A percentile compares a stretch with the other conserved stretches of the same genome.
Evolutionary conservation across 2,329 filamentous ascomycete genomes (phyloP).

Genomic region (Penicillium sp.): DNA sequence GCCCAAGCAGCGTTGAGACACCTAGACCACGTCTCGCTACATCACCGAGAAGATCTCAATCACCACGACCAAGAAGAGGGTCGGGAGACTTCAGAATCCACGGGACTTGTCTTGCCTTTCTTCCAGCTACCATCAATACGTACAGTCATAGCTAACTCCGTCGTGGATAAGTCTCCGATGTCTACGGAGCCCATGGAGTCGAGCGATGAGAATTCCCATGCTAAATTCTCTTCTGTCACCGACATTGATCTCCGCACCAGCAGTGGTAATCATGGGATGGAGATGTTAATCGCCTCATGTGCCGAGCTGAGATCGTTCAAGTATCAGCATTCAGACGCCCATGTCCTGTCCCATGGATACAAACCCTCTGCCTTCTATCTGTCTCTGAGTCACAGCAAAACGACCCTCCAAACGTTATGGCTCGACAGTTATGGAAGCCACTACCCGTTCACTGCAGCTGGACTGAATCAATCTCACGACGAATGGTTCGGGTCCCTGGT

Average conservation of each 20-base stretch:
- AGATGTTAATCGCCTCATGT: slow-evolving; percentile 24
- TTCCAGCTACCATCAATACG: slow-evolving; percentile 29
- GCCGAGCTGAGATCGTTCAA: slow-evolving; percentile 29
- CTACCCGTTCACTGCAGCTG: slow-evolving; percentile 30
- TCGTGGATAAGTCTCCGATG: slow-evolving; percentile 21
- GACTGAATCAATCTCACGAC: slow-evolving; percentile 32
- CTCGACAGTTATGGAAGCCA: slow-evolving; percentile 31
- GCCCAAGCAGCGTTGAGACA: slow-evolving; percentile 16
- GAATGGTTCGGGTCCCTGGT: slow-evolving; percentile 33
- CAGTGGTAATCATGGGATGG: slow-evolving; percentile 30
- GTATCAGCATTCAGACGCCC: slow-evolving; percentile 34
- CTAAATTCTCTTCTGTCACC: slow-evolving; percentile 20
- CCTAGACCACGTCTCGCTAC: slow-evolving; percentile 24
- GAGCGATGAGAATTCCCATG: background rate
- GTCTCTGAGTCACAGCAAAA: slow-evolving; percentile 27
- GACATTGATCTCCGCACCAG: slow-evolving; percentile 30
- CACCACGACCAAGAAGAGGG: slow-evolving; percentile 10
- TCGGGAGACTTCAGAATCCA: slow-evolving; percentile 5
- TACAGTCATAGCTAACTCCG: slow-evolving; percentile 24
- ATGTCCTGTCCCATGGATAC: slow-evolving; percentile 28
- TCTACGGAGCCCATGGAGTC: background rate
- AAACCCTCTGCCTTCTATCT: slow-evolving; percentile 28
- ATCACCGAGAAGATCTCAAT: slow-evolving; percentile 21
- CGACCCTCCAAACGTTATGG: slow-evolving; percentile 30
- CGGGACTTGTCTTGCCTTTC: slow-evolving; percentile 25